A percentile compares a stretch with the other conserved stretches of the same genome.
Evolutionary conservation across 495 filamentous ascomycete genomes (phyloP).

Genomic region (Achaetomiella virescens): DNA sequence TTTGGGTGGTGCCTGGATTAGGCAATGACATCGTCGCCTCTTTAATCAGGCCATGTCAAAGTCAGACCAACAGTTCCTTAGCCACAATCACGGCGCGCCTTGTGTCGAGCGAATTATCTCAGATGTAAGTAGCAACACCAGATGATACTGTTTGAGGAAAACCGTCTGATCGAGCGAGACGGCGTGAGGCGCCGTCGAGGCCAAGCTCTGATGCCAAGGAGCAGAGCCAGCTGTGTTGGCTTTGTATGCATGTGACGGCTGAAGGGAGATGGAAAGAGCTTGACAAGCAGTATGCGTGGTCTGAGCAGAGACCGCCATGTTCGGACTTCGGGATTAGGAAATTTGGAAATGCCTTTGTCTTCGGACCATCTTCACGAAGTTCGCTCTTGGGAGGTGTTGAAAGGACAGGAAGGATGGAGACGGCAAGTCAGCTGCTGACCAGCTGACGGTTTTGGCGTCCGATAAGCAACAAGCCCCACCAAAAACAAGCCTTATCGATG

Average conservation of each 20-base stretch:
- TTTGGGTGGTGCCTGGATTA: neutral
- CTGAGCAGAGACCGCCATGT: neutral
- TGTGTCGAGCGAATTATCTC: neutral
- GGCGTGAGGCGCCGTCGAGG: neutral
- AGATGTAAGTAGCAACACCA: neutral
- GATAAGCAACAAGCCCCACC: constrained; percentile 18
- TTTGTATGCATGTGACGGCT: neutral
- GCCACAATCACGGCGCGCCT: no score
- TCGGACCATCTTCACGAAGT: neutral
- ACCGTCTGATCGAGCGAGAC: neutral
- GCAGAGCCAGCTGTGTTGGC: neutral
- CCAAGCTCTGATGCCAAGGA: constrained; percentile 1
- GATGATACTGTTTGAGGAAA: neutral
- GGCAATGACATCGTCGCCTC: neutral
- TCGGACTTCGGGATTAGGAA: no score
- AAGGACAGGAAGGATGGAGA: neutral
- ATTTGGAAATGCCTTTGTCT: no score
- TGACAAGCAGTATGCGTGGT: neutral
- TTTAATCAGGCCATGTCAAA: neutral
- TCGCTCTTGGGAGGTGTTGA: neutral
- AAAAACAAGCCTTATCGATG: constrained; percentile 20
- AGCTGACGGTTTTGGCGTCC: neutral
- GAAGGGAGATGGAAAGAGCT: neutral
- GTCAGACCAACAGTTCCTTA: neutral
- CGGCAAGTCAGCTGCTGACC: neutral